Evolutionary conservation across 345 rosid species (phyloP), one percentile per base, ranked within the genome.

Genomic region (Dimocarpus longan): DNA sequence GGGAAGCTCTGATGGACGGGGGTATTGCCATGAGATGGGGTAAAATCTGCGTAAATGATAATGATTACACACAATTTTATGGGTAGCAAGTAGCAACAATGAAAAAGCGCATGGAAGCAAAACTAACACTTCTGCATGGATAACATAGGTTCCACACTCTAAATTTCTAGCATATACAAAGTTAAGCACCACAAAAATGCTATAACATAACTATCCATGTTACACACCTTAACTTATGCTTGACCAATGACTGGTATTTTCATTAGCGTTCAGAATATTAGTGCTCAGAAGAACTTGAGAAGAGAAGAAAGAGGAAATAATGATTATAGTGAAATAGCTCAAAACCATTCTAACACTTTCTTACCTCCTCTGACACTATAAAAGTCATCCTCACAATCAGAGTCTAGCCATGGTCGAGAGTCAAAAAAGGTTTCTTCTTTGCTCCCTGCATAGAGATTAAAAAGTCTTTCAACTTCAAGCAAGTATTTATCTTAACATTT

Each of bases 381-480:
- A 85, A 94, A 96, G 81, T 96, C 99, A 65, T 94, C 98, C 44
- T 96, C 99, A 16, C 95, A 90, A 73, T 95, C 98, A 0, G 98
- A 93, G 28, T 93, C 98, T 50, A 96, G 70, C 90, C 91, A 96
- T 3, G 90, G 80, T 80, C 76, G 89, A 6, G 99, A 88, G 83
- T 96, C 99, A 56, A 92, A 93, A 88, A 96, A 96, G 18, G 77
- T 64, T 64, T 96, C 99, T 57, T 92, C 94, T 88, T 85, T 96
- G 79, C 94, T 91, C 66, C 94, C 99, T 96, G 90, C 87, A 82
- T 64, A 68, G 39, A 39, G 69, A 39, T 44, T 6, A 64, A 57
- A 76, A 66, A 32, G 42, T 48, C 7, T 54, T 48, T 50, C 62
- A 76, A 60, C 44, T 26, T 40, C 18, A 22, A 19, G 63, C 24